phyloP scores from a whole-genome alignment of 2,329 filamentous ascomycete species.

The Chaetomium sp. region DNA sequence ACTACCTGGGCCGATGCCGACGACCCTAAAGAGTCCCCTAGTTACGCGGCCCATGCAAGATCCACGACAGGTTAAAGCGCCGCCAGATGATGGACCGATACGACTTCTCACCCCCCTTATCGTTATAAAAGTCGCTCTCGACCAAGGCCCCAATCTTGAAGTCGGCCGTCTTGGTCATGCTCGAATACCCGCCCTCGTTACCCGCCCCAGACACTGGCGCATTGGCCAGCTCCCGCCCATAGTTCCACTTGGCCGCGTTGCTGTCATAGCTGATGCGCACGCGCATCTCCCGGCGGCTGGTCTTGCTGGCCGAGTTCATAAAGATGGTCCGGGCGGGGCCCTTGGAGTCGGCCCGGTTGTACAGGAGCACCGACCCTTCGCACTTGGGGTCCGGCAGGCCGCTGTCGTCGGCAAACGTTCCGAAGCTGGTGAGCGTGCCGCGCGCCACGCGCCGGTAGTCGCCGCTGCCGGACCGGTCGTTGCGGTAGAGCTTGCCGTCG shows the following conservation, averaged over 20 bases:
- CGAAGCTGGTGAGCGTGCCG: slow-evolving; percentile 26
- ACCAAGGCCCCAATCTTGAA: slow-evolving; percentile 30
- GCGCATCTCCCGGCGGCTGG: slow-evolving; percentile 26
- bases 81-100: slow-evolving; percentile 28
- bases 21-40: not conserved
- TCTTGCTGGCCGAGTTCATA: slow-evolving; percentile 32
- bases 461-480: slow-evolving; percentile 26
- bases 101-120: slow-evolving; percentile 10
- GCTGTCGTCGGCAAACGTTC: slow-evolving; percentile 24
- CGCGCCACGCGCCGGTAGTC: slow-evolving; percentile 28
- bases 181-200: slow-evolving; percentile 32
- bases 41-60: slow-evolving; percentile 25
- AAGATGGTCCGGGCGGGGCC: slow-evolving; percentile 30
- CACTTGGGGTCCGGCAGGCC: slow-evolving; percentile 29
- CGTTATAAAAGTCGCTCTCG: slow-evolving; percentile 30
- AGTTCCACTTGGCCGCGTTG: slow-evolving; percentile 29
- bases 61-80: slow-evolving; percentile 29
- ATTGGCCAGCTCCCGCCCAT: slow-evolving; percentile 27
- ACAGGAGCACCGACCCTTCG: slow-evolving; percentile 24
- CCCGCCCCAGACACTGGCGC: slow-evolving; percentile 25
- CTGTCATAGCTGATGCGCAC: slow-evolving; percentile 32
- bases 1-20: not conserved
- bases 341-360: slow-evolving; percentile 21
- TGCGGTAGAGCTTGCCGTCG: slow-evolving; percentile 31
- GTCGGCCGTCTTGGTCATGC: slow-evolving; percentile 32